A percentile compares a stretch with the other conserved stretches of the same genome.
Evolutionary conservation across 306 rosid genomes (phyloP).

Genomic region (Acmispon strigosus): DNA sequence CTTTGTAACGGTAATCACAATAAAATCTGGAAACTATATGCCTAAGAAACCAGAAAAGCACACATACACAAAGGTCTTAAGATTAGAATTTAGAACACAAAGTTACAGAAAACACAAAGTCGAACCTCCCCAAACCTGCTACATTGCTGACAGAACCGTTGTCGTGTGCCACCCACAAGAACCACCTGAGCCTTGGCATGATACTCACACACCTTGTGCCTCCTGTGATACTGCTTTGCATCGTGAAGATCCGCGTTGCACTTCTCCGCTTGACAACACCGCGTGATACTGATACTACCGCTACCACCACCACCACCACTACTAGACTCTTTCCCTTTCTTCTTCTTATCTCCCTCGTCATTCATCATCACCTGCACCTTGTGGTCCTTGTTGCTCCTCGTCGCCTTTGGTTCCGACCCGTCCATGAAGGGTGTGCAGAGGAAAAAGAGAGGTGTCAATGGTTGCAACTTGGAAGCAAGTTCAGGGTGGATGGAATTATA

Average conservation of each 20-base stretch:
- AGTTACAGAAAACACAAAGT: not conserved
- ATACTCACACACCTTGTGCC: slow-evolving; percentile 61
- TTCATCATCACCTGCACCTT: slow-evolving; percentile 22
- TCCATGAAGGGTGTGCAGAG: slow-evolving; percentile 18
- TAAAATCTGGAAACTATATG: no score
- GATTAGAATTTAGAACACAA: no score
- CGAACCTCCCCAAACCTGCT: slow-evolving; percentile 52
- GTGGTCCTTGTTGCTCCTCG: slow-evolving; percentile 25
- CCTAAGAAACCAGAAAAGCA: no score
- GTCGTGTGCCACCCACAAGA: slow-evolving; percentile 43
- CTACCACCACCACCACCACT: not conserved
- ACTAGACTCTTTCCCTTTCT: slow-evolving; percentile 23
- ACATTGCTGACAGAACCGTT: slow-evolving; percentile 81
- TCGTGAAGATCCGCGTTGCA: slow-evolving; percentile 52
- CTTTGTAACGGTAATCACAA: no score
- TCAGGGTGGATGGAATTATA: not conserved
- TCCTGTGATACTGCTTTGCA: slow-evolving; percentile 57
- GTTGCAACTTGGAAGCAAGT: not conserved
- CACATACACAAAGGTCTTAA: not conserved
- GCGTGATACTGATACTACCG: slow-evolving; percentile 12
- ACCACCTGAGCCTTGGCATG: slow-evolving; percentile 71
- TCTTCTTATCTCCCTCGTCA: slow-evolving; percentile 33
- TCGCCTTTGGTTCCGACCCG: slow-evolving; percentile 11
- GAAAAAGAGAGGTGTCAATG: not conserved
- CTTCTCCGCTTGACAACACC: slow-evolving; percentile 67